phyloP scores from a whole-genome alignment of 139 green algal genomes.

The Yamagishiella unicocca region DNA sequence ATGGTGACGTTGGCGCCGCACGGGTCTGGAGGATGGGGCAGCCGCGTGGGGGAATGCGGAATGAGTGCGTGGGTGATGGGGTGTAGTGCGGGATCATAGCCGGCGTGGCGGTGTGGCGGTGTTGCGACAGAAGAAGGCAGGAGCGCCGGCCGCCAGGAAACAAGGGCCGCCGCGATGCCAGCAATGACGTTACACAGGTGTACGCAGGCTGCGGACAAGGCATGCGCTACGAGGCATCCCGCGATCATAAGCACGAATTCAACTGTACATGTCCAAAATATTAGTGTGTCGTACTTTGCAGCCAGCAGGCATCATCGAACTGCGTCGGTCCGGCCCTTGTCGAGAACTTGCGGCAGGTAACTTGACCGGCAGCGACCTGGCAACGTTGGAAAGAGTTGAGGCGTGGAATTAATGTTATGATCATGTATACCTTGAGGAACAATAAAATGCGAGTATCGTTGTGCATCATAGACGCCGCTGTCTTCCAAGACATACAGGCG shows the following conservation, averaged over 20 bases:
- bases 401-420: not conserved
- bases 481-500: no score
- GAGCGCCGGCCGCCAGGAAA: no score
- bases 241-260: not conserved
- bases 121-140: not conserved
- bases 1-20: slow-evolving; percentile 22
- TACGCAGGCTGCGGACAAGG: not conserved
- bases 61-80: not conserved
- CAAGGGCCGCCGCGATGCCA: not conserved
- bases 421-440: no score
- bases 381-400: not conserved
- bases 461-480: no score
- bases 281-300: not conserved
- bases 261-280: no score
- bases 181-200: not conserved
- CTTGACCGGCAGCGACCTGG: not conserved
- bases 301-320: slow-evolving; percentile 12
- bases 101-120: no score
- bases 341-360: not conserved
- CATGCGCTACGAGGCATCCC: not conserved
- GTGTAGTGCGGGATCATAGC: not conserved
- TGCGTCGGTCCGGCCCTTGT: not conserved
- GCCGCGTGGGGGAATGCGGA: no score
- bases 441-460: no score
- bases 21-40: not conserved